Percentiles rank a stretch among this genome's conserved stretches.
These are phyloP conservation scores for Tuber aestivum DNA, from an alignment of 495 filamentous ascomycete genomes.

Conservation along the genomic window DNA sequence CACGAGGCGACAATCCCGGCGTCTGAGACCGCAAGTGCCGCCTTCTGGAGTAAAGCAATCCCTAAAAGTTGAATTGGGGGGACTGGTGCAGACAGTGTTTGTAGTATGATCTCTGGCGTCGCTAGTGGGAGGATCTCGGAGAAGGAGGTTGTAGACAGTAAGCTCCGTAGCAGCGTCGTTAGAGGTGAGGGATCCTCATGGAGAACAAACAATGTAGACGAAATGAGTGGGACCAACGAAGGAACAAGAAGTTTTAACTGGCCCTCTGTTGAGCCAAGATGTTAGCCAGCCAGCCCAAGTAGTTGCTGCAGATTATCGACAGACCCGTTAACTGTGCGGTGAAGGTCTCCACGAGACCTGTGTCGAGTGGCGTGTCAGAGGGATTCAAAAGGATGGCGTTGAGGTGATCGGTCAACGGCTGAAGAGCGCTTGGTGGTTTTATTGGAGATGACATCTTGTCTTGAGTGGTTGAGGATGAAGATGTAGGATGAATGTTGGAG, in stretches of 20 bases:
- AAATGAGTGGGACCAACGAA: slow-evolving; percentile 23
- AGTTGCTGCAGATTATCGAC: background rate
- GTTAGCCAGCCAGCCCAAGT: slow-evolving; percentile 4
- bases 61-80: slow-evolving; percentile 21
- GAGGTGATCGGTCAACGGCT: slow-evolving; percentile 19
- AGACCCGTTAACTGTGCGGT: slow-evolving; percentile 29
- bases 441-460: background rate
- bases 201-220: slow-evolving; percentile 16
- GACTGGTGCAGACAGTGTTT: slow-evolving; percentile 22
- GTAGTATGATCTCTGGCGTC: slow-evolving; percentile 14
- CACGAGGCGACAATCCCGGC: slow-evolving; percentile 26
- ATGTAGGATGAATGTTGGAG: background rate
- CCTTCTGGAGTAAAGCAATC: slow-evolving; percentile 24
- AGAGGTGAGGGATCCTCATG: slow-evolving; percentile 25
- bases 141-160: slow-evolving; percentile 23
- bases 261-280: slow-evolving; percentile 14
- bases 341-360: slow-evolving; percentile 32
- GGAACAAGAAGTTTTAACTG: slow-evolving; percentile 22
- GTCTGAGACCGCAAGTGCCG: slow-evolving; percentile 20
- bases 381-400: slow-evolving; percentile 21
- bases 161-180: slow-evolving; percentile 30
- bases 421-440: slow-evolving; percentile 8
- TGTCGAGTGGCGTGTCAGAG: slow-evolving; percentile 21
- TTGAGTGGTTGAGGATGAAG: background rate
- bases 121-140: slow-evolving; percentile 26